A percentile compares a stretch with the other conserved stretches of the same genome.
Evolutionary conservation across 78 protist genomes (phyloP).

Genomic region (Dictyostelium intermedium): DNA sequence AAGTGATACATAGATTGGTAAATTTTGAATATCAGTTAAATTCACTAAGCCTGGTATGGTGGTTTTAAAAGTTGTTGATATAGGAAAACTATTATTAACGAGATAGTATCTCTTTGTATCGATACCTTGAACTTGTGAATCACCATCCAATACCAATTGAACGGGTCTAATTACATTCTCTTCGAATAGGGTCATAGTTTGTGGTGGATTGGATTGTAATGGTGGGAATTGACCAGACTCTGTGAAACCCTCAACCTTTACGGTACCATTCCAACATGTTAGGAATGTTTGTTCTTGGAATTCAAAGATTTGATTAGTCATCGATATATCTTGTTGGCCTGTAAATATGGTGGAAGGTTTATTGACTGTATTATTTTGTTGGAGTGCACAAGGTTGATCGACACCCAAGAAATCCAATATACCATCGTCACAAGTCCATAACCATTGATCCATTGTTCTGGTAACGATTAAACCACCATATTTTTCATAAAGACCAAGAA

Average conservation of each 20-base stretch:
- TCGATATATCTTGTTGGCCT: background rate
- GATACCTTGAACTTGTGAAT: constrained; percentile 24
- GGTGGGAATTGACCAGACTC: constrained; percentile 76
- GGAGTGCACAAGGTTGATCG: constrained; percentile 14
- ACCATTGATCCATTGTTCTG: constrained; percentile 25
- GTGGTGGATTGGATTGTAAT: background rate
- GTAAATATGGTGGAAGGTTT: constrained; percentile 31
- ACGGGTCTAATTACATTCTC: constrained; percentile 48
- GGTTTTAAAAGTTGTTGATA: background rate
- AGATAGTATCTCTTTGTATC: constrained; percentile 30
- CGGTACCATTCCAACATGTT: background rate
- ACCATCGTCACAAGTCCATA: constrained; percentile 44
- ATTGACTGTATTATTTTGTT: constrained; percentile 2
- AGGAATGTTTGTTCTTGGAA: background rate
- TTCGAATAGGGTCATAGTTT: constrained; percentile 19
- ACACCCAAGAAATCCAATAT: constrained; percentile 18
- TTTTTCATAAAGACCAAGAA: background rate
- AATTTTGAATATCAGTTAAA: background rate
- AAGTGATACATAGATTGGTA: constrained; percentile 31
- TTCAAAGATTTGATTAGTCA: background rate
- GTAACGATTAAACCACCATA: constrained; percentile 15
- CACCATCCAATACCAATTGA: background rate
- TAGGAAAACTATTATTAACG: constrained; percentile 16
- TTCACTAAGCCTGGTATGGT: constrained; percentile 6
- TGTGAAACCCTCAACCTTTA: constrained; percentile 11